Evolutionary conservation across 495 filamentous ascomycete species (phyloP).

Genomic region (Elasticomyces elasticus): DNA sequence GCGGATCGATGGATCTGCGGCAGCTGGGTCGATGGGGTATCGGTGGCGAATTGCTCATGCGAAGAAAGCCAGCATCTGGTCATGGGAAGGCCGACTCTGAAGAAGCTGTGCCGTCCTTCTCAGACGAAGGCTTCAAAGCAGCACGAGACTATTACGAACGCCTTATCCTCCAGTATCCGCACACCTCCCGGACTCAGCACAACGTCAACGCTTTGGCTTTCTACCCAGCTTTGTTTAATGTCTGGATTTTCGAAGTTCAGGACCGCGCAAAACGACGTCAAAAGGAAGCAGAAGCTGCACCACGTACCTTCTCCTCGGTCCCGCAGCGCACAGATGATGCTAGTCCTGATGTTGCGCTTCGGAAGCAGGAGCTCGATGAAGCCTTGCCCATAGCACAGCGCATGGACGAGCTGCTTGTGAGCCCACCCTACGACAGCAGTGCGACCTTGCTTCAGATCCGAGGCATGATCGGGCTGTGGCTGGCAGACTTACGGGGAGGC

Average conservation of each 20-base stretch:
- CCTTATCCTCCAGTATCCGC: constrained; percentile 57
- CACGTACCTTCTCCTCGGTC: not conserved
- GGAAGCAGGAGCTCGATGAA: constrained; percentile 31
- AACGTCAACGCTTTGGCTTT: constrained; percentile 46
- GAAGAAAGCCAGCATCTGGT: constrained; percentile 8
- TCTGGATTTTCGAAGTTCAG: constrained; percentile 55
- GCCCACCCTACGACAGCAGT: constrained; percentile 53
- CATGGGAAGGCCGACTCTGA: not conserved
- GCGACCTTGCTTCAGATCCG: constrained; percentile 49
- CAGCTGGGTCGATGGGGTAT: constrained; percentile 53
- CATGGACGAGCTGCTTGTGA: constrained; percentile 55
- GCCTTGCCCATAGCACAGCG: constrained; percentile 49
- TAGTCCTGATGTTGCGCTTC: constrained; percentile 14
- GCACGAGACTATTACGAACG: constrained; percentile 57
- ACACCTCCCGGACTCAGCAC: constrained; percentile 12
- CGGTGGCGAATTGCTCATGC: constrained; percentile 57
- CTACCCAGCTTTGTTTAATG: constrained; percentile 56
- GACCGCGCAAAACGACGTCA: constrained; percentile 31
- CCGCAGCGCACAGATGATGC: not conserved
- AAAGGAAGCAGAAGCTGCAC: not conserved
- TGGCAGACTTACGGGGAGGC: constrained; percentile 46
- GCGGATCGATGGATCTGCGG: constrained; percentile 46
- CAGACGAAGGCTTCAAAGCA: constrained; percentile 43
- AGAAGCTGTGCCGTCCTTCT: constrained; percentile 29
- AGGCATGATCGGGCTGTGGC: constrained; percentile 59